Evolutionary conservation across 176 grass and related monocot genomes (phyloP).

Genomic region (Carex scoparia): DNA sequence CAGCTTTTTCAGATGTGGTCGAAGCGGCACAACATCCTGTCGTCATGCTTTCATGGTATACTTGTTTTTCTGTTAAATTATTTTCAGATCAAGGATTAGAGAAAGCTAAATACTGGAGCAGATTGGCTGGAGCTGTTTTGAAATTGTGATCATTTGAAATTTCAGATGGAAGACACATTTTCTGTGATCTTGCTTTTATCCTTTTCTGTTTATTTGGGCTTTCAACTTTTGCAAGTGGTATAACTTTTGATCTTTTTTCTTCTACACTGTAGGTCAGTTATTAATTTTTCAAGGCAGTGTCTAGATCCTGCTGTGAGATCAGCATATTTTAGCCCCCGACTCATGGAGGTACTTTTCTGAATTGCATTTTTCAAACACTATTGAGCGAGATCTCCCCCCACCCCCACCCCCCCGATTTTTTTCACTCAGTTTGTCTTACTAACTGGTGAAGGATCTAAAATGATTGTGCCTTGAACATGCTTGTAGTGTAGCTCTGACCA

Average conservation of each 20-base stretch:
- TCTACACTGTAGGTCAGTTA: conserved; percentile 64
- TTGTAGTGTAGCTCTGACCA: neutral
- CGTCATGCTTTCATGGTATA: conserved; percentile 81
- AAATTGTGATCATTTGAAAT: neutral
- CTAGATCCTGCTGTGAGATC: conserved; percentile 73
- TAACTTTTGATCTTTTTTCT: neutral
- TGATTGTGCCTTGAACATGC: neutral
- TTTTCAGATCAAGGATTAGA: neutral
- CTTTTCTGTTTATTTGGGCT: neutral
- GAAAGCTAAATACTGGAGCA: neutral
- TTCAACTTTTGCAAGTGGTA: neutral
- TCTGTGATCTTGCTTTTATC: neutral
- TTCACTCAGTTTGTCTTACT: neutral
- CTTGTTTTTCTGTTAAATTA: neutral
- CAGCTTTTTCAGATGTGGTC: conserved; percentile 57
- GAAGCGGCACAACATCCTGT: conserved; percentile 83
- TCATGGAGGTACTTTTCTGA: conserved; percentile 76
- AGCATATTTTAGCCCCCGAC: conserved; percentile 86
- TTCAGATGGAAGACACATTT: neutral
- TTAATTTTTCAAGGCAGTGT: conserved; percentile 85
- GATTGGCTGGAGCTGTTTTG: neutral
- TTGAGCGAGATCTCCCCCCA: neutral
- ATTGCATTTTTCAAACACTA: conserved; percentile 3
- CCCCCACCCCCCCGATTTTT: neutral
- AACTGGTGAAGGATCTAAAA: neutral